Base-by-base conservation (phyloP, 305 asterid species). In the Stenogyne calaminthoides region DNA sequence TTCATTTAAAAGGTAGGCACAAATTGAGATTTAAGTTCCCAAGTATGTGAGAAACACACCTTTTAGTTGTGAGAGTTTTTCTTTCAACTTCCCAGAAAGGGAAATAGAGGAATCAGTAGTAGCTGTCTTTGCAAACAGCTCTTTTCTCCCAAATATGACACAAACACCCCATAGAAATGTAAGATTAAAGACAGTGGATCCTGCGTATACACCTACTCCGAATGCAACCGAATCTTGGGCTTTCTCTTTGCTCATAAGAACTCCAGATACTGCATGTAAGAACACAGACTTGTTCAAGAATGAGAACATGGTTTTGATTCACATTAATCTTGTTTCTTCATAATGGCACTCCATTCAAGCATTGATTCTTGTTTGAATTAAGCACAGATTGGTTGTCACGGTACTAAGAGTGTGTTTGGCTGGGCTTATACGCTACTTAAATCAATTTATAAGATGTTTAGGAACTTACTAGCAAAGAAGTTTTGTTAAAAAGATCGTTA, bases 151-250 rank as follows among this genome's bases (percentile, higher is more conserved):
- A 52, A 70, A 60, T 44, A 83, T 83, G 32, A 81, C 83, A 40
- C 86, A 81, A 61, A 79, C 73, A 32, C 88, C 90, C 88, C 90
- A 85, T 14, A 79, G 71, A 15, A 85, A 7, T n/a, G 88, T 85
- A 10, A 85, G 90, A 72, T 77, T 76, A 20, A 85, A 75, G 58
- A 85, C 83, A 3, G 90, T 83, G n/a, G 86, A 78, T 66, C 90
- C 90, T 5, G 85, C 85, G 9, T 84, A 83, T 0, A 76, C 76
- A 4, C 84, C 84, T 18, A 83, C 82, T 71, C 87, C 87, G 1
- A 65, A 75, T 2, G 87, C 80, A 55, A 85, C 85, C 15, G 65
- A 69, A 18, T 59, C 69, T 70, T 79, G 83, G 61, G 86, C 89
- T 16, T 29, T 59, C 73, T 81, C 87, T 74, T 75, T 77, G 71